phyloP scores from a whole-genome alignment of 305 asterid genomes.

The Solanum hybrid region DNA sequence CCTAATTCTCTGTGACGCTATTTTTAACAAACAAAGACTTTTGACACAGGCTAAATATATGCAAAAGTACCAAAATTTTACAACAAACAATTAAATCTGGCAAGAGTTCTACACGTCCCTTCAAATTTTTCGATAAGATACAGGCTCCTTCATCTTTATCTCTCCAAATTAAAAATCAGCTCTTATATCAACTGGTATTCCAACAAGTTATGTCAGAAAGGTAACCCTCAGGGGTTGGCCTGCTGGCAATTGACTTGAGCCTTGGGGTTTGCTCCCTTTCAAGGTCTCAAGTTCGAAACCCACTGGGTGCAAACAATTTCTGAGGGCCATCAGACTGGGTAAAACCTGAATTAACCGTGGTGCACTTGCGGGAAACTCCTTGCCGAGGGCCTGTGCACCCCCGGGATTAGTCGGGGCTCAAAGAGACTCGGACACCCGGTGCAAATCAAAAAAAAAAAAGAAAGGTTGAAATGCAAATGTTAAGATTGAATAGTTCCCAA shows the following conservation, averaged over 20 bases:
- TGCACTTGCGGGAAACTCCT: too few species aligned
- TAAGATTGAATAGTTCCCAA: not conserved
- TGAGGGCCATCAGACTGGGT: too few species aligned
- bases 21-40: not conserved
- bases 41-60: not conserved
- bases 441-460: too few species aligned
- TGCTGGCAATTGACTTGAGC: too few species aligned
- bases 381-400: too few species aligned
- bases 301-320: too few species aligned
- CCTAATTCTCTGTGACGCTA: not conserved
- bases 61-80: not conserved
- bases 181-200: not conserved
- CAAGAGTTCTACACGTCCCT: not conserved
- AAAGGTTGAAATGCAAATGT: not conserved
- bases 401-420: too few species aligned
- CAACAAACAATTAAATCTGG: not conserved
- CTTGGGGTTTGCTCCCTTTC: too few species aligned
- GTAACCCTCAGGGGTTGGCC: too few species aligned
- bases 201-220: not conserved
- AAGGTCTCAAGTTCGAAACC: too few species aligned
- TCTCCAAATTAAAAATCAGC: not conserved
- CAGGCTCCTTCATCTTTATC: not conserved
- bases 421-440: too few species aligned
- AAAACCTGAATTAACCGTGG: too few species aligned
- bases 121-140: not conserved